phyloP scores from a whole-genome alignment of 202 grass and related monocot genomes.

The Cymbopogon flexuosus region DNA sequence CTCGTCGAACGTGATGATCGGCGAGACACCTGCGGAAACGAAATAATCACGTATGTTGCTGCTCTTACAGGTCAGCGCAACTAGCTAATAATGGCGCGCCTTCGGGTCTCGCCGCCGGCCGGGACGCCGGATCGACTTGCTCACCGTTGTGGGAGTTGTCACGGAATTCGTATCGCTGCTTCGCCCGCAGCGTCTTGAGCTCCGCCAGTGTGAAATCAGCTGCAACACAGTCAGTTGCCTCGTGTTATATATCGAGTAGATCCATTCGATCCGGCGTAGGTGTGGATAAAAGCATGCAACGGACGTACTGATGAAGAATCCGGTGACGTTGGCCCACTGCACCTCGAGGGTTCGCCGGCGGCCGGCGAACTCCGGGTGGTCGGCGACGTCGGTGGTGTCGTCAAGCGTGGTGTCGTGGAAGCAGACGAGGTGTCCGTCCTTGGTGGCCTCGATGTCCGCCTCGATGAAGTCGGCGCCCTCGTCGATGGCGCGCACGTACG shows the following conservation, averaged over 20 bases:
- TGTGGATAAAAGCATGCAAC: not conserved
- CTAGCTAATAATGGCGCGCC: too few species aligned
- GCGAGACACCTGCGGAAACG: conserved; percentile 26
- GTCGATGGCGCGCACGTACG: conserved; percentile 46
- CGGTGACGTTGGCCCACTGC: conserved; percentile 47
- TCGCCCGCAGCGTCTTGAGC: conserved; percentile 21
- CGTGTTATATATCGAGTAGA: not conserved
- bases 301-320: conserved; percentile 23
- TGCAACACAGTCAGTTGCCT: too few species aligned
- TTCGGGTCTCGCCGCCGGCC: too few species aligned
- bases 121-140: too few species aligned
- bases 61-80: too few species aligned
- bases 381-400: too few species aligned
- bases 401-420: too few species aligned
- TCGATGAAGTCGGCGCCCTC: conserved; percentile 62
- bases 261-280: too few species aligned
- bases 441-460: conserved; percentile 41
- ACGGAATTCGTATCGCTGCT: not conserved
- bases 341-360: conserved; percentile 47
- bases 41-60: too few species aligned
- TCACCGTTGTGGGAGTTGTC: too few species aligned
- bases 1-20: conserved; percentile 58
- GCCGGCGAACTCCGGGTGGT: conserved; percentile 24
- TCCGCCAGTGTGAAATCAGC: too few species aligned
- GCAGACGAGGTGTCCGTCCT: conserved; percentile 32